Conservation (phyloP, 495 filamentous ascomycete genomes). For the Opeltia flavorubescens region DNA sequence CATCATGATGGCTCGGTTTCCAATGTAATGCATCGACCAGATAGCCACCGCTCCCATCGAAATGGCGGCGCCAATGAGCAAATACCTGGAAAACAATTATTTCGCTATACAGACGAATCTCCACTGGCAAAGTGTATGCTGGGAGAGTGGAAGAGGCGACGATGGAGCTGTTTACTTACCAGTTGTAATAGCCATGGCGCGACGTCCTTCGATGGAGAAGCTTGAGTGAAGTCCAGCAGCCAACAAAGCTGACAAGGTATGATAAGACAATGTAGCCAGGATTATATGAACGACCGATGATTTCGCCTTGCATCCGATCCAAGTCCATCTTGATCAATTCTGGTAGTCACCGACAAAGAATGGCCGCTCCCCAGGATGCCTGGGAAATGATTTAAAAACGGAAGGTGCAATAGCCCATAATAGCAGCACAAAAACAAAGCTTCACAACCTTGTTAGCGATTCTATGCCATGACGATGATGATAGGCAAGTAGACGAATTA, state of each 20-base stretch:
- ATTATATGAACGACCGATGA: slow-evolving; percentile 40
- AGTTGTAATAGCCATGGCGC: slow-evolving; percentile 51
- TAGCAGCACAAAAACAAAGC: too few relatives aligned
- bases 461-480: too few relatives aligned
- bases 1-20: slow-evolving; percentile 65
- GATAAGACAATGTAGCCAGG: slow-evolving; percentile 56
- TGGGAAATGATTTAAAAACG: too few relatives aligned
- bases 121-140: too few relatives aligned
- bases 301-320: slow-evolving; percentile 16
- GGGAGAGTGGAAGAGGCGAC: too few relatives aligned
- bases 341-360: too few relatives aligned
- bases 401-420: too few relatives aligned
- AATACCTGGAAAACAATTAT: slow-evolving; percentile 41
- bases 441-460: too few relatives aligned
- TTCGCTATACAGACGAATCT: neutral
- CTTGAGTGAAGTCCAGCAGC: slow-evolving; percentile 66
- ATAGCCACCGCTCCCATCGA: slow-evolving; percentile 77
- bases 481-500: too few relatives aligned
- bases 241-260: slow-evolving; percentile 64
- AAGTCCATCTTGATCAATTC: neutral
- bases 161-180: slow-evolving; percentile 27
- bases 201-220: slow-evolving; percentile 65
- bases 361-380: too few relatives aligned
- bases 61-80: slow-evolving; percentile 55
- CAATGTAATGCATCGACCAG: slow-evolving; percentile 77